Conservation (phyloP, 1,284 basidiomycete genomes). For the Marasmius tenuissimus region DNA sequence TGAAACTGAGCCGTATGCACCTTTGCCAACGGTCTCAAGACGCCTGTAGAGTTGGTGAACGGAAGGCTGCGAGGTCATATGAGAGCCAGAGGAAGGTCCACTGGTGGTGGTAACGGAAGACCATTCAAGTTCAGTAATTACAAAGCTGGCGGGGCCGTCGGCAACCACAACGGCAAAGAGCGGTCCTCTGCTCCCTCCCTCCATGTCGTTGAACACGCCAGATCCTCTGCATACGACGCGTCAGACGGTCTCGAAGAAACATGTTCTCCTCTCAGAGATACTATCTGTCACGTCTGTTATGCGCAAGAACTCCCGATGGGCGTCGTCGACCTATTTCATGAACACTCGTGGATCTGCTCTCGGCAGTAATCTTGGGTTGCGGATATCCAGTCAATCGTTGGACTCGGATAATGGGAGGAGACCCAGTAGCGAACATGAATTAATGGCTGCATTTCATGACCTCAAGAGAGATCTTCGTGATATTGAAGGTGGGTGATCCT, state of each 20-base stretch:
- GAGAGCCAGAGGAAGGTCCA: slow-evolving; percentile 7
- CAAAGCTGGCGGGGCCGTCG: too few species aligned
- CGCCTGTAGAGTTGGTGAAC: slow-evolving; percentile 65
- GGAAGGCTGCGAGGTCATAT: slow-evolving; percentile 40
- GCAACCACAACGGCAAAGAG: too few species aligned
- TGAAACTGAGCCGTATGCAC: slow-evolving; percentile 95
- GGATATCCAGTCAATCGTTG: slow-evolving; percentile 51
- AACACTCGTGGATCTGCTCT: slow-evolving; percentile 62
- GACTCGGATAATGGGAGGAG: slow-evolving; percentile 42
- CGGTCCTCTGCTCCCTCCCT: too few species aligned
- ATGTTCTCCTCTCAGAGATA: slow-evolving; percentile 87
- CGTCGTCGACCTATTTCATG: slow-evolving; percentile 63
- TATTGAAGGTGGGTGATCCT: slow-evolving; percentile 59
- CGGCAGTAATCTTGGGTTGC: slow-evolving; percentile 72
- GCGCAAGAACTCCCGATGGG: slow-evolving; percentile 96
- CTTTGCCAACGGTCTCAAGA: slow-evolving; percentile 86
- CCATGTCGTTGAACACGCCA: slow-evolving; percentile 2
- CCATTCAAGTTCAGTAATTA: too few species aligned
- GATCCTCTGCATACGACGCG: slow-evolving; percentile 14
- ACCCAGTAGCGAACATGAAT: slow-evolving; percentile 65
- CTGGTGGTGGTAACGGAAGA: too few species aligned
- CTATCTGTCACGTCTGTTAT: slow-evolving; percentile 93
- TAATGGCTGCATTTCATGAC: slow-evolving; percentile 89
- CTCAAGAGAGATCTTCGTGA: slow-evolving; percentile 78
- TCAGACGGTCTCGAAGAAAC: slow-evolving; percentile 55